Conservation (phyloP, 1,284 basidiomycete genomes). For the Malassezia psittaci region DNA sequence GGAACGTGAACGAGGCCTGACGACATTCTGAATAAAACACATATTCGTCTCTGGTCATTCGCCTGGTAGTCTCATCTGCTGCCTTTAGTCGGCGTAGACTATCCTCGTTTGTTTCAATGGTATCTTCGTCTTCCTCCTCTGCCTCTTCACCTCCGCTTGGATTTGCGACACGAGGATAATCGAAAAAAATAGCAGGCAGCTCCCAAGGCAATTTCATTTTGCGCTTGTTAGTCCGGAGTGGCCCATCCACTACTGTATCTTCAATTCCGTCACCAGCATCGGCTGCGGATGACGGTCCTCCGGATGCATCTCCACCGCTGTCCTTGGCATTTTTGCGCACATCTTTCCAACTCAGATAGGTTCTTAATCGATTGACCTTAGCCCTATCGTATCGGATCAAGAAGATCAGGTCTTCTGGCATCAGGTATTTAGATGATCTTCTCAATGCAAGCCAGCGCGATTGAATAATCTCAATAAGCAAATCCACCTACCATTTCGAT, state of each 20-base stretch:
- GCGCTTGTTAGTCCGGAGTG: conserved; percentile 77
- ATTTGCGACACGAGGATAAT: conserved; percentile 26
- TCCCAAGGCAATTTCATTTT: conserved; percentile 96
- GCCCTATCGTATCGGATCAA: conserved; percentile 87
- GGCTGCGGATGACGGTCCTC: conserved; percentile 8
- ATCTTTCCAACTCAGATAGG: conserved; percentile 96
- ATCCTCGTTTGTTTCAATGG: conserved; percentile 88
- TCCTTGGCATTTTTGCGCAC: conserved; percentile 92
- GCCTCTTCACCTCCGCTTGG: conserved; percentile 73
- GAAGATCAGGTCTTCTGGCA: conserved; percentile 90
- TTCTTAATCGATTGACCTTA: conserved; percentile 82
- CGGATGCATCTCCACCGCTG: conserved; percentile 52
- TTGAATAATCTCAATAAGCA: conserved; percentile 64
- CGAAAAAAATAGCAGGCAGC: conserved; percentile 73
- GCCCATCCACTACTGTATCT: conserved; percentile 30
- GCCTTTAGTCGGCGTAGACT: conserved; percentile 69
- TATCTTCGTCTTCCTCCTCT: conserved; percentile 75
- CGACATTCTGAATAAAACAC: conserved; percentile 94
- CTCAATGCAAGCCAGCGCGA: conserved; percentile 72
- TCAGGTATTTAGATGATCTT: conserved; percentile 71
- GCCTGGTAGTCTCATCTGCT: conserved; percentile 85
- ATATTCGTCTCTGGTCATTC: conserved; percentile 95
- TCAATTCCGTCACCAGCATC: conserved; percentile 22
- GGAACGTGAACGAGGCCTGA: conserved; percentile 91
- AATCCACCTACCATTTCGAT: conserved; percentile 66